Percentiles rank a stretch among this genome's conserved stretches.
These are phyloP conservation scores for Plantago ovata DNA, from an alignment of 257 asterid species.

Conservation along the genomic window DNA sequence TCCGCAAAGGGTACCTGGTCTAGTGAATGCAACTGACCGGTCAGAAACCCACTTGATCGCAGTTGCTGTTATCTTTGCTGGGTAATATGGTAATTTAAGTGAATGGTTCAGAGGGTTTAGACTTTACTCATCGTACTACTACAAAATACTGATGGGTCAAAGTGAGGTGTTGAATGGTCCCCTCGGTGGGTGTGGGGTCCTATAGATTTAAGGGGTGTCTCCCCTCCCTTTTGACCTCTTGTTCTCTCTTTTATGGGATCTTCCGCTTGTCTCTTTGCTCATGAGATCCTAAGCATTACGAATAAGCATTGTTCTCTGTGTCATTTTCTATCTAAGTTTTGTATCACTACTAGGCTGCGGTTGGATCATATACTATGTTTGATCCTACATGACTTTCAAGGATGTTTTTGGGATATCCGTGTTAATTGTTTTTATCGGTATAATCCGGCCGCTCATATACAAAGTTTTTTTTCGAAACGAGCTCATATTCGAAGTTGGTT, in stretches of 20 bases:
- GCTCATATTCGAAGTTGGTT: too few relatives aligned
- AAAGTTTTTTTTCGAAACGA: too few relatives aligned
- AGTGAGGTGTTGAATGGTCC: constrained; percentile 18
- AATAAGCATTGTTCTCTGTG: too few relatives aligned
- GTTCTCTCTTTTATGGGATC: constrained; percentile 28
- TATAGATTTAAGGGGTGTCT: constrained; percentile 16
- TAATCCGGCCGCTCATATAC: too few relatives aligned
- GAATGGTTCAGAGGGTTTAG: neutral
- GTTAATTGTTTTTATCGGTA: too few relatives aligned
- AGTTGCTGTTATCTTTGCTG: neutral
- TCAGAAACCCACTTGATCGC: constrained; percentile 1
- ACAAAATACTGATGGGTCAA: constrained; percentile 43
- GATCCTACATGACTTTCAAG: too few relatives aligned
- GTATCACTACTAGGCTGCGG: too few relatives aligned
- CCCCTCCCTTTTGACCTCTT: constrained; percentile 55
- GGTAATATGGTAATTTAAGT: constrained; percentile 27
- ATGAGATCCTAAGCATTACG: too few relatives aligned
- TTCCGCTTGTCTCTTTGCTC: too few relatives aligned
- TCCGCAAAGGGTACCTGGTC: neutral
- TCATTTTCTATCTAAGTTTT: too few relatives aligned
- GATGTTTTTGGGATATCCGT: too few relatives aligned
- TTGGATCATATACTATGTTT: too few relatives aligned
- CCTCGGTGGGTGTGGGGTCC: constrained; percentile 25
- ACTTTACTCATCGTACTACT: neutral
- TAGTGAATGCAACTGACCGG: constrained; percentile 14